phyloP scores from a whole-genome alignment of 2,329 filamentous ascomycete species.

The Hypoxylon rubiginosum region DNA sequence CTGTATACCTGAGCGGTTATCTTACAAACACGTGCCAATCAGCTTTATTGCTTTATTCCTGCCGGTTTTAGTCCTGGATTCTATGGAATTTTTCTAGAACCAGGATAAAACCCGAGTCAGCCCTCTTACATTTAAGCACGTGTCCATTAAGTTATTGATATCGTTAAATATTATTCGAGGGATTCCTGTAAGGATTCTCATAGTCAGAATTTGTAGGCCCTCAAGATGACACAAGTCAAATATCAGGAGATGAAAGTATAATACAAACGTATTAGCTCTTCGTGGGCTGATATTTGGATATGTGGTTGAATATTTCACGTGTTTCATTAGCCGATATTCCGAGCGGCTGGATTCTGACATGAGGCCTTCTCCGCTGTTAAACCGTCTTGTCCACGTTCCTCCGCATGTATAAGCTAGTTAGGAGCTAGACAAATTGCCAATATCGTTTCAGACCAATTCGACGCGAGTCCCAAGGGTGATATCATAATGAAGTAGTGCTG shows the following conservation, averaged over 20 bases:
- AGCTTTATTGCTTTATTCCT: slow-evolving; percentile 6
- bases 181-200: slow-evolving; percentile 30
- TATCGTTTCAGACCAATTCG: slow-evolving; percentile 15
- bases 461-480: not conserved
- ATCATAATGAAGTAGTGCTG: slow-evolving; percentile 6
- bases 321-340: slow-evolving; percentile 12
- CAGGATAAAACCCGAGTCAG: not conserved
- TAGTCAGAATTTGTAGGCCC: slow-evolving; percentile 17
- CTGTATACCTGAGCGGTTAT: not conserved
- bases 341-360: slow-evolving; percentile 7
- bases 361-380: not conserved
- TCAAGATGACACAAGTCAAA: not conserved
- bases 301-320: slow-evolving; percentile 1
- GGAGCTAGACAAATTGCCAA: not conserved
- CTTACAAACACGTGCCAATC: not conserved
- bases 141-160: not conserved
- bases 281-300: slow-evolving; percentile 4
- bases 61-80: not conserved
- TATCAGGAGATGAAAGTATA: slow-evolving; percentile 3
- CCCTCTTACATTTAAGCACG: not conserved
- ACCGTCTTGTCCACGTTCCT: slow-evolving; percentile 8
- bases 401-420: not conserved
- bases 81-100: not conserved
- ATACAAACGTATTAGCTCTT: slow-evolving; percentile 17
- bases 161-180: not conserved